These are phyloP conservation scores for Polyporus arcularius DNA, from an alignment of 768 basidiomycete genomes.

Conservation along the genomic window DNA sequence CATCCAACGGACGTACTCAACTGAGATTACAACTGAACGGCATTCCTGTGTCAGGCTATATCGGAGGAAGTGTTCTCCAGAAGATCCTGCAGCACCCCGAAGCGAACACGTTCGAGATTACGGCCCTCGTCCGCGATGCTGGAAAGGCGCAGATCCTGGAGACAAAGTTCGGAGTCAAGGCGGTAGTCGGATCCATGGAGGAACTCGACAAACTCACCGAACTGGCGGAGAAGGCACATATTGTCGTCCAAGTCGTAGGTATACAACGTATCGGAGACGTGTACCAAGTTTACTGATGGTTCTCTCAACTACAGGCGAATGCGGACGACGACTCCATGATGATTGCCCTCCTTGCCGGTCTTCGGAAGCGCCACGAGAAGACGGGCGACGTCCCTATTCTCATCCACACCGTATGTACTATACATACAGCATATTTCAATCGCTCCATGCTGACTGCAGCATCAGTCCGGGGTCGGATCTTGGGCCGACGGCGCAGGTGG, in stretches of 20 bases:
- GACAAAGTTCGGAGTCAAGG: slow-evolving; percentile 20
- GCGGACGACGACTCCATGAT: slow-evolving; percentile 47
- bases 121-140: slow-evolving; percentile 46
- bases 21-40: too few relatives aligned
- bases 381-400: slow-evolving; percentile 47
- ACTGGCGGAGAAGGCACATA: slow-evolving; percentile 44
- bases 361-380: slow-evolving; percentile 45
- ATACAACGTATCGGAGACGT: not conserved
- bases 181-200: slow-evolving; percentile 20
- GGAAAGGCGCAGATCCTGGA: slow-evolving; percentile 33
- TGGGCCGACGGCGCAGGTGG: slow-evolving; percentile 48
- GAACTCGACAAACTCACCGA: slow-evolving; percentile 40
- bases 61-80: slow-evolving; percentile 53
- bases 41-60: slow-evolving; percentile 43
- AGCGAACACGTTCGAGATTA: slow-evolving; percentile 43
- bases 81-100: slow-evolving; percentile 47
- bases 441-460: not conserved
- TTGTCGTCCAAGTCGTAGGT: slow-evolving; percentile 15
- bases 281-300: not conserved
- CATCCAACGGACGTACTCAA: too few relatives aligned
- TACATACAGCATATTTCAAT: not conserved
- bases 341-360: slow-evolving; percentile 49
- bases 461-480: slow-evolving; percentile 35
- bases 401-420: slow-evolving; percentile 63
- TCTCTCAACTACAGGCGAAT: slow-evolving; percentile 37